Evolutionary conservation across 2,329 filamentous ascomycete species (phyloP), one percentile per base, ranked within the genome.

Genomic region (Monosporascus sp.): DNA sequence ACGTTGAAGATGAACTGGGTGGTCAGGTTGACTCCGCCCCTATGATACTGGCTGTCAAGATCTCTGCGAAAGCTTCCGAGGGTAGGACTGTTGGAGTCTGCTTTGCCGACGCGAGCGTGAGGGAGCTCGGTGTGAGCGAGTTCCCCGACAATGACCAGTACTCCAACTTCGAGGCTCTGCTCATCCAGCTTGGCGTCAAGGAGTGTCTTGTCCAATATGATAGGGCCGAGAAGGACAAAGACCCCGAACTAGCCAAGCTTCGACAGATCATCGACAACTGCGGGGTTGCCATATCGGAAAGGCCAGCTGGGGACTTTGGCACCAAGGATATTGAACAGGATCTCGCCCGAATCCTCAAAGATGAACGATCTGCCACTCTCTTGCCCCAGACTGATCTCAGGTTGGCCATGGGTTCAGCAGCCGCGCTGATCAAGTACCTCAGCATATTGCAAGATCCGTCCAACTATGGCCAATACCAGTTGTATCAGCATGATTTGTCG

Each of bases 111-210:
- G 94, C 95, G 1, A 97, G 91, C 60, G 93, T 97, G 26, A 82
- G 94, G 50, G 94, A 99, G 74, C 80, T 99, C 2, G 94, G 94
- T 8, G 91, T 99, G 51, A 96, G 90, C 76, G 95, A 99, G 68
- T 99, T 99, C 60, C 82, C 96, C n/a, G 94, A 99, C 77, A 99
- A 97, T 66, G 94, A 99, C 68, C 79, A 97, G 9, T 99, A 95
- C 74, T 97, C 93, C 50, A 99, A 99, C 70, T 95, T 99, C 61
- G 94, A 99, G 73, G 91, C 92, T 3, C 79, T 99, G 19, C 82
- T 99, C 50, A 99, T 99, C 60, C 95, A 99, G 68, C 83, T 99
- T 3, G 94, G 94, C 6, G 91, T 97, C 20, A 94, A 91, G 67
- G 94, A 99, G 70, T 97, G 92, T 65, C 74, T 99, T 31, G 73